These are phyloP conservation scores for Pulicaria dysenterica DNA, from an alignment of 129 eudicot genomes.

Conservation along the genomic window DNA sequence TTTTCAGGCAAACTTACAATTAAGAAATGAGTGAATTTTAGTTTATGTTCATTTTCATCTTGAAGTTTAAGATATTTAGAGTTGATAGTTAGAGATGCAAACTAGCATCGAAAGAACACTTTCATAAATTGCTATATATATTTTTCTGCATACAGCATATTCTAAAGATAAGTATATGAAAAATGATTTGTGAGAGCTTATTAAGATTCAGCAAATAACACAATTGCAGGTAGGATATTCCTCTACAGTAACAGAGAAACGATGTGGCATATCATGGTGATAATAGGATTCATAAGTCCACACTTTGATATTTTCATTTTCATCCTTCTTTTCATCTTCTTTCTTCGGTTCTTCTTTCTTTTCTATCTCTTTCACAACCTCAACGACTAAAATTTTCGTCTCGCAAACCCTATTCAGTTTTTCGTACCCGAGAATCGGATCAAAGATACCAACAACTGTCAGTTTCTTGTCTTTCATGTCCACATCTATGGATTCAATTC, in stretches of 20 bases:
- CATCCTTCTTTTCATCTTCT: conserved; percentile 7
- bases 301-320: background rate
- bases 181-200: too few relatives aligned
- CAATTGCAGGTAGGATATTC: conserved; percentile 34
- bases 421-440: conserved; percentile 23
- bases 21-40: too few relatives aligned
- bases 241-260: conserved; percentile 21
- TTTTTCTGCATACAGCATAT: too few relatives aligned
- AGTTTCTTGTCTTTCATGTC: conserved; percentile 33
- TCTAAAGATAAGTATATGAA: too few relatives aligned
- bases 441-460: conserved; percentile 41
- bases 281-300: background rate
- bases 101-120: too few relatives aligned
- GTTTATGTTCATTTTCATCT: too few relatives aligned
- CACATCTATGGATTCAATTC: conserved; percentile 26
- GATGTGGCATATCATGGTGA: conserved; percentile 18
- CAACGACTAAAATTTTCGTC: conserved; percentile 19
- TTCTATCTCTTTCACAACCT: conserved; percentile 26
- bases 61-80: too few relatives aligned
- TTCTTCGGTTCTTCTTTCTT: conserved; percentile 25
- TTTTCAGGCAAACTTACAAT: too few relatives aligned
- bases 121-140: too few relatives aligned
- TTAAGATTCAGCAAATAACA: conserved; percentile 20
- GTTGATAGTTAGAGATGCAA: too few relatives aligned
- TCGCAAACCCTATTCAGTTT: conserved; percentile 27